Evolutionary conservation across 2,329 filamentous ascomycete genomes (phyloP), one percentile per base, ranked within the genome.

Genomic region (Aspergillus hiratsukae): DNA sequence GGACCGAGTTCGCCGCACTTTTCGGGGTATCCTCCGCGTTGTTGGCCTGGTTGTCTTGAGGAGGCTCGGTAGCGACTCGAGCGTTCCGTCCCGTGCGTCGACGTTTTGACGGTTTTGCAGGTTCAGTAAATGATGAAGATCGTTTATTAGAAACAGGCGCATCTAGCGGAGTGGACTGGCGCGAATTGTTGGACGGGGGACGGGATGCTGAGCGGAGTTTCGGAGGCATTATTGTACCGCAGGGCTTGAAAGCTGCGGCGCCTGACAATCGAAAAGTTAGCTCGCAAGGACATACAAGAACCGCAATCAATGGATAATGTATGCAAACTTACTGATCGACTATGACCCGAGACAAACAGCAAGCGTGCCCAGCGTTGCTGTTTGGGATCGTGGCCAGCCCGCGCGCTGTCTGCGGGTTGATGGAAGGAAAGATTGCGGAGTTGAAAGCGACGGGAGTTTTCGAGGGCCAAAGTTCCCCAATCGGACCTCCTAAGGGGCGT

Each of bases 181-280:
- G 67, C 51, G 70, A 72, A 52, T 64, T 64, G 54, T 66, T 66
- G 31, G 69, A 66, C 52, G 61, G 62, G 55, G 63, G 64, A 58
- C 66, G 67, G 57, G 71, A 71, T 43, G 66, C 63, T 19, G 69
- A 71, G 40, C 70, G 71, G 58, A 72, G 68, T 55, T 66, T 70
- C 60, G 66, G 69, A 64, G 70, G 66, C 71, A 73, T 73, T 56
- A 56, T 60, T 61, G 58, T 58, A 53, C 57, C 37, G 50, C 54
- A 61, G 61, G 61, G 61, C 61, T 63, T 56, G 54, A 60, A 49
- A 52, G 57, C 58, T 60, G 58, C 49, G 57, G 57, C 48, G 57
- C 48, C 64, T 66, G 57, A 23, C 45, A 29, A 48, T 48, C 43
- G 40, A 53, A 43, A 40, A 40, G 61, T 72, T 66, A 70, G 68